Evolutionary conservation across 2,329 filamentous ascomycete species (phyloP), one percentile per base, ranked within the genome.

Genomic region (Diaporthe batatas): DNA sequence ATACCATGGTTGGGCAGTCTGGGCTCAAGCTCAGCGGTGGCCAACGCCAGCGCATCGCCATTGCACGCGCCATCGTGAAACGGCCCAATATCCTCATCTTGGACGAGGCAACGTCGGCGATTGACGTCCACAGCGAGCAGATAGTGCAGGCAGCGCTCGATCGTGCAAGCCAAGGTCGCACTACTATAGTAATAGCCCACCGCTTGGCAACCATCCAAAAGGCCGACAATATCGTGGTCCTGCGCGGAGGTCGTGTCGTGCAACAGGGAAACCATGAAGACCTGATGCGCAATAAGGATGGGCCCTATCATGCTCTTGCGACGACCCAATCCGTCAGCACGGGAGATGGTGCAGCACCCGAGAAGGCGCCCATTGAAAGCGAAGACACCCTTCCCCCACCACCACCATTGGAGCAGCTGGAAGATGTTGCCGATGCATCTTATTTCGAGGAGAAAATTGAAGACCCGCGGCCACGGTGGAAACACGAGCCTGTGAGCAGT

Each of bases 381-480:
- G n/a, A 39, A 18, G 34, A 0, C 4, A 2, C 4, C 2, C 16
- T 49, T 49, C 4, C 29, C 12, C 11, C 16, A 12, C 4, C 47
- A 1, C 11, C 16, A 12, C 4, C 47, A 1, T 1, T 39, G 8
- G 32, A 18, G 14, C 29, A 67, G n/a, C n/a, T 75, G 5, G 59
- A 47, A 8, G 36, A 47, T n/a, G 51, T 69, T 65, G n/a, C 62
- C 23, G n/a, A 74, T 80, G 44, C 72, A 42, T 32, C 10, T 39
- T 67, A 18, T 18, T 21, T 65, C 93, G 84, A 89, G 90, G 0
- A 95, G 78, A 87, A 91, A 1, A 94, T 93, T 0, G 81, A 88
- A 3, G 93, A 96, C 1, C 94, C 94, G 1, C 93, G 96, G 77
- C 88, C 89, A 21, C 94, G 94, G 1, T 92, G 93, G 54, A 94